Percentiles rank a stretch among this genome's conserved stretches.
phyloP scores from a whole-genome alignment of 495 filamentous ascomycete genomes.

The Pyronema domesticum region DNA sequence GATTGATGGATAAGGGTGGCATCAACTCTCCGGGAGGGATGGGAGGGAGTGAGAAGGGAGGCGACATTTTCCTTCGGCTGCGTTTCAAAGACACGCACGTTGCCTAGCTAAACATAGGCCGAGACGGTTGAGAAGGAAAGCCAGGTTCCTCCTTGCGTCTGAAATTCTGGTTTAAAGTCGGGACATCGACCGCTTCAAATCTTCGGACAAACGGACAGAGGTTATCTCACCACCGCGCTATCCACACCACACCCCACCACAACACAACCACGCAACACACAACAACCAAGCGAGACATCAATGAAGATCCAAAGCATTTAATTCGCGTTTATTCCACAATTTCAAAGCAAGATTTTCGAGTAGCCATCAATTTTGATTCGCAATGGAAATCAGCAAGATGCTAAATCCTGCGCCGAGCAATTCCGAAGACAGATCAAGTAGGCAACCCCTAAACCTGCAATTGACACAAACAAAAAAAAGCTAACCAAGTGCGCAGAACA shows the following conservation, averaged over 20 bases:
- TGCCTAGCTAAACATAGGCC: neutral
- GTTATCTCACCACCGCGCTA: no score
- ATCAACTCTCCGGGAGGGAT: no score
- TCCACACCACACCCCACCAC: no score
- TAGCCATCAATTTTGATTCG: no score
- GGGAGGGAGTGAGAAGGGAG: neutral
- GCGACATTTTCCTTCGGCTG: neutral
- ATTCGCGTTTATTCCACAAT: no score
- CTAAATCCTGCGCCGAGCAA: neutral
- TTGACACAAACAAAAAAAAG: neutral
- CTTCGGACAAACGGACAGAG: neutral
- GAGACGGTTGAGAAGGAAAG: neutral
- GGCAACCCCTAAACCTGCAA: neutral
- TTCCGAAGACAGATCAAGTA: neutral
- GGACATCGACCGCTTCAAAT: neutral
- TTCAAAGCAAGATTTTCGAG: no score
- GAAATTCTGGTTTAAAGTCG: neutral
- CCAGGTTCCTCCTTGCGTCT: neutral
- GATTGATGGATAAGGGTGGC: no score
- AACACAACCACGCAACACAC: no score
- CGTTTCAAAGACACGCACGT: neutral
- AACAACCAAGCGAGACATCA: no score
- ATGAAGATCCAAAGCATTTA: no score
- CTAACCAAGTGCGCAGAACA: neutral
- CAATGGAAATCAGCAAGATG: constrained; percentile 1